A percentile compares a stretch with the other conserved stretches of the same genome.
phyloP scores from a whole-genome alignment of 768 basidiomycete genomes.

The Psilocybe azurescens region DNA sequence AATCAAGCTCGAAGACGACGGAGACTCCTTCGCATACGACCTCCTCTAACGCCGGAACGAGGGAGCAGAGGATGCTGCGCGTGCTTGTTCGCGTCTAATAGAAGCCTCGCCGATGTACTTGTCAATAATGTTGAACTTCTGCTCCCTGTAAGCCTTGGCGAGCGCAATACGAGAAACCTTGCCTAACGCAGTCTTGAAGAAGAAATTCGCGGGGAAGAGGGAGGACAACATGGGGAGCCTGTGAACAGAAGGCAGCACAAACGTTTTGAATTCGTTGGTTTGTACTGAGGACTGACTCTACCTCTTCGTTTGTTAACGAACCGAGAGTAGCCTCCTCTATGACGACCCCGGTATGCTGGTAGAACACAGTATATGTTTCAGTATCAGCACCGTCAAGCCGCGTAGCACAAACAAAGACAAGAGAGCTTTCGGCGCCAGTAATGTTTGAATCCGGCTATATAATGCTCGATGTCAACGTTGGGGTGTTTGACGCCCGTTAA shows the following conservation, averaged over 20 bases:
- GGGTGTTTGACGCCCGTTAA: conserved; percentile 8
- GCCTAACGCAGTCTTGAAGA: not conserved
- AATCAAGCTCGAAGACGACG: not conserved
- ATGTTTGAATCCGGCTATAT: conserved; percentile 2
- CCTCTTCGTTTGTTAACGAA: not conserved
- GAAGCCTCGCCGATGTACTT: not conserved
- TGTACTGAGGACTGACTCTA: not conserved
- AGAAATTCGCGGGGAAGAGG: not conserved
- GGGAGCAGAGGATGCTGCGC: not conserved
- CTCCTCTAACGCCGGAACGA: not conserved
- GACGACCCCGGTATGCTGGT: not conserved
- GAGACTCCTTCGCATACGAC: not conserved
- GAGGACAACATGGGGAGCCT: not conserved
- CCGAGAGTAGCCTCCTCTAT: not conserved
- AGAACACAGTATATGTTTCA: conserved; percentile 5
- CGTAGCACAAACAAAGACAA: conserved; percentile 3
- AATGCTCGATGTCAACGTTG: conserved; percentile 3
- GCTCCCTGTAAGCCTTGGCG: not conserved
- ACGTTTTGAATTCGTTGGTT: not conserved
- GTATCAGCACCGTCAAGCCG: not conserved
- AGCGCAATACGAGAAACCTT: conserved; percentile 1
- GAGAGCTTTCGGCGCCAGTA: not conserved
- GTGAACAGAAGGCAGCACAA: not conserved
- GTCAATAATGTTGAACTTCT: not conserved
- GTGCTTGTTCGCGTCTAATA: not conserved